phyloP scores from a whole-genome alignment of 208 protist species.

The Trypanosoma platydactyli region DNA sequence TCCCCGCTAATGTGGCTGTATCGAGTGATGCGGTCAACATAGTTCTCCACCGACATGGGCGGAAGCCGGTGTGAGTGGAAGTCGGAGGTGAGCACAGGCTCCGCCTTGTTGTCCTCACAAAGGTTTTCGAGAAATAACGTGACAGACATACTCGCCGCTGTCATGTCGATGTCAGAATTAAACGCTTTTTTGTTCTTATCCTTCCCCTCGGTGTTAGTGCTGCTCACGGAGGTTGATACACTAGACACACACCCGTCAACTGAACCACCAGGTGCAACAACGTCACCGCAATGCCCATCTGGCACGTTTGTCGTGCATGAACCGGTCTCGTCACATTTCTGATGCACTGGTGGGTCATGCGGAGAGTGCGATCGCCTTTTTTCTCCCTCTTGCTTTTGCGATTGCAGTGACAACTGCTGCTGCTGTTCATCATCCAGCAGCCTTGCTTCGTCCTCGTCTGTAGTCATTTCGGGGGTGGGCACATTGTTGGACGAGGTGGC shows the following conservation, averaged over 20 bases:
- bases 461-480: slow-evolving; percentile 8
- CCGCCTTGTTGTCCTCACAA: slow-evolving; percentile 54
- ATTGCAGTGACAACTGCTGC: background rate
- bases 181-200: background rate
- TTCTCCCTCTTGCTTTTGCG: background rate
- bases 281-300: background rate
- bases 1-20: slow-evolving; percentile 83
- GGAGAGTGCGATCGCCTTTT: background rate
- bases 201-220: background rate
- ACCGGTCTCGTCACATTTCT: background rate
- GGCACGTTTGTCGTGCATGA: background rate
- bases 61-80: slow-evolving; percentile 83
- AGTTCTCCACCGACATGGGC: slow-evolving; percentile 72
- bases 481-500: slow-evolving; percentile 1
- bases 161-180: background rate
- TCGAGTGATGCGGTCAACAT: slow-evolving; percentile 82
- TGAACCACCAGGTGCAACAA: background rate
- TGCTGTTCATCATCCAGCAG: background rate
- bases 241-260: background rate
- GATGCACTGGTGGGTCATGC: background rate
- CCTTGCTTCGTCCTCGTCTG: background rate
- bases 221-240: background rate
- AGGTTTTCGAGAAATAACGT: slow-evolving; percentile 60
- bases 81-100: slow-evolving; percentile 58
- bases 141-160: slow-evolving; percentile 35